phyloP scores from a whole-genome alignment of 352 stramenopile species.

The Globisporangium polare region DNA sequence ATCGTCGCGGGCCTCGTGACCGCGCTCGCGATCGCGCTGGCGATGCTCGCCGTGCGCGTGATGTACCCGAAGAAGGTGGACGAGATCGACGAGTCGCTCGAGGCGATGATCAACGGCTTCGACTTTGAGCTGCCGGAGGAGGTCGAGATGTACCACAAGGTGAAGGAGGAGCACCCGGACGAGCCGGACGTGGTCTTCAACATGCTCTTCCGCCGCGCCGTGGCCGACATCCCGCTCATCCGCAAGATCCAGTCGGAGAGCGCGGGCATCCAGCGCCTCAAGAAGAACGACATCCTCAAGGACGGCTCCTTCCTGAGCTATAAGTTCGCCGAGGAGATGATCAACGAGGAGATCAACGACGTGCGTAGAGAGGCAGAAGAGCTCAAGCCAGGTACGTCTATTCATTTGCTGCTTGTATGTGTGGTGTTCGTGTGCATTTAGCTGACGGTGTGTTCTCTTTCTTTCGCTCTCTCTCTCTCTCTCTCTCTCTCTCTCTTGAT shows the following conservation, averaged over 20 bases:
- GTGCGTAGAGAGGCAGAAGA: conserved; percentile 74
- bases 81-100: conserved; percentile 72
- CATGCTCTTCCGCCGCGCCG: conserved; percentile 76
- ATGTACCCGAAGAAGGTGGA: conserved; percentile 67
- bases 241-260: conserved; percentile 87
- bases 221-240: conserved; percentile 82
- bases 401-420: not conserved
- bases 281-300: conserved; percentile 88
- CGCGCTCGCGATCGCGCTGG: conserved; percentile 46
- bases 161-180: conserved; percentile 57
- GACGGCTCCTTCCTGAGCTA: conserved; percentile 86
- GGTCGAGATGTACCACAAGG: conserved; percentile 72
- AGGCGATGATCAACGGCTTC: conserved; percentile 89
- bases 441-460: not conserved
- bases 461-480: not conserved
- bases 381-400: conserved; percentile 65
- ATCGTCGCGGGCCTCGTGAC: conserved; percentile 64
- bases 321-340: conserved; percentile 84
- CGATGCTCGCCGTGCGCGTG: conserved; percentile 61
- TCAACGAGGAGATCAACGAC: conserved; percentile 86
- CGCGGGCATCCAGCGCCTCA: conserved; percentile 77
- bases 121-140: conserved; percentile 83
- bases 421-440: not conserved
- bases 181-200: conserved; percentile 75
- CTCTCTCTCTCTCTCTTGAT: not conserved